A percentile compares a stretch with the other conserved stretches of the same genome.
Conservation (phyloP, 805 yeast species). For the Cyberlindnera japonica region DNA sequence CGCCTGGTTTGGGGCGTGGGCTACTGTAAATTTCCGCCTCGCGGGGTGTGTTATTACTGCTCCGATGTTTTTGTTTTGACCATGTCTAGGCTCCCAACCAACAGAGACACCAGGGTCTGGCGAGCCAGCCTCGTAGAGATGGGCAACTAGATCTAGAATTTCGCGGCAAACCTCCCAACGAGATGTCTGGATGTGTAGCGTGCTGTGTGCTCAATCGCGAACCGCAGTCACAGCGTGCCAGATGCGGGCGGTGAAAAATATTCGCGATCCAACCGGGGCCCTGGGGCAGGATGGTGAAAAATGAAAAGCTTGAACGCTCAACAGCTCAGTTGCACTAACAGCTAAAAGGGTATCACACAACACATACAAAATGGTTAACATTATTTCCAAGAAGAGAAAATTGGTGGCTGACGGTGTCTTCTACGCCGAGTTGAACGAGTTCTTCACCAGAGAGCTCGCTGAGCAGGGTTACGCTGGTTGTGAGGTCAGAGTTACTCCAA, state of each 20-base stretch:
- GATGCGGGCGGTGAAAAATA: no score
- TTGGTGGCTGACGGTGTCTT: conserved; percentile 99
- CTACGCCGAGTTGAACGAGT: conserved; percentile 99
- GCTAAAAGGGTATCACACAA: conserved; percentile 2
- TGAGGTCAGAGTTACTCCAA: conserved; percentile 97
- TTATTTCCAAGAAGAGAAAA: conserved; percentile 97
- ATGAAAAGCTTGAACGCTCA: conserved; percentile 4
- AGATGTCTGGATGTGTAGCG: conserved; percentile 1
- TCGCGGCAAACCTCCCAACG: no score
- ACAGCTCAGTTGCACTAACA: neutral
- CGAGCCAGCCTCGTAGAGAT: neutral
- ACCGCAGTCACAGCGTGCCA: conserved; percentile 4
- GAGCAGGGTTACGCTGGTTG: conserved; percentile 99
- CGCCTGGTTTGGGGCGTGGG: no score
- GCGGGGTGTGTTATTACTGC: no score
- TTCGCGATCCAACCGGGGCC: neutral
- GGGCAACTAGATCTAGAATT: neutral
- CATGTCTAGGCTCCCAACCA: neutral
- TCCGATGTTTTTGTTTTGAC: neutral
- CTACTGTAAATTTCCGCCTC: no score
- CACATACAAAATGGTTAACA: conserved; percentile 26
- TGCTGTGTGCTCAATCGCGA: neutral
- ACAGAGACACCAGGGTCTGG: no score
- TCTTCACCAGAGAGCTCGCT: conserved; percentile 99
- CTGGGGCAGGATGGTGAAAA: conserved; percentile 3